Evolutionary conservation across 352 stramenopile genomes (phyloP).

Genomic region (Phytophthora vignae): DNA sequence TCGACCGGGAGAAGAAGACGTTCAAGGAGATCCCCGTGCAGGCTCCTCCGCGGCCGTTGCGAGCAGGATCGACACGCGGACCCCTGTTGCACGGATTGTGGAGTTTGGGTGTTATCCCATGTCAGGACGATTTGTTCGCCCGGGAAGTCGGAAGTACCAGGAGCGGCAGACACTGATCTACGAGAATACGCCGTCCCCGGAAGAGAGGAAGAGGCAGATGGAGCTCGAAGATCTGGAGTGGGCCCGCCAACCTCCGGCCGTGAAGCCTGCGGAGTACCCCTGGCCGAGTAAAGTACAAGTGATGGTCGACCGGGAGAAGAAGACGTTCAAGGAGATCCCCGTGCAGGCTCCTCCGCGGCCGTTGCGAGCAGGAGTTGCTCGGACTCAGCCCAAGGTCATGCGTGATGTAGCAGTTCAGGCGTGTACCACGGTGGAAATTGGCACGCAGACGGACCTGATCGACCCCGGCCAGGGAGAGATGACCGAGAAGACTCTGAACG

Average conservation of each 20-base stretch:
- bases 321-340: not conserved
- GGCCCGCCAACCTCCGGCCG: not conserved
- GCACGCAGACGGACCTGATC: too few relatives aligned
- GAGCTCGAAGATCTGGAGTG: not conserved
- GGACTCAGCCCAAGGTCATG: too few relatives aligned
- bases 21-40: too few relatives aligned
- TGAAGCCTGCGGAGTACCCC: not conserved
- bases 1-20: too few relatives aligned
- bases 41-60: too few relatives aligned
- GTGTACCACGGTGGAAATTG: too few relatives aligned
- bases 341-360: too few relatives aligned
- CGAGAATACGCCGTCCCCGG: slow-evolving; percentile 1
- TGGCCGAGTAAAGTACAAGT: not conserved
- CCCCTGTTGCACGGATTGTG: not conserved
- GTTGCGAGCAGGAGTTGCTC: too few relatives aligned
- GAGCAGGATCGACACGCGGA: not conserved
- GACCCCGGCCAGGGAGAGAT: too few relatives aligned
- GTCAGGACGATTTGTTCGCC: not conserved
- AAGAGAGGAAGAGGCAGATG: not conserved
- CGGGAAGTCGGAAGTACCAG: not conserved
- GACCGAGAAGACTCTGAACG: too few relatives aligned
- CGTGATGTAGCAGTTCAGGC: too few relatives aligned
- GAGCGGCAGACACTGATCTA: slow-evolving; percentile 16
- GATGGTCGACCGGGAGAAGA: too few relatives aligned
- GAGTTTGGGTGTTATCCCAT: not conserved